These are phyloP conservation scores for Pseudohalonectria lignicola DNA, from an alignment of 2,329 filamentous ascomycete genomes.

Conservation along the genomic window DNA sequence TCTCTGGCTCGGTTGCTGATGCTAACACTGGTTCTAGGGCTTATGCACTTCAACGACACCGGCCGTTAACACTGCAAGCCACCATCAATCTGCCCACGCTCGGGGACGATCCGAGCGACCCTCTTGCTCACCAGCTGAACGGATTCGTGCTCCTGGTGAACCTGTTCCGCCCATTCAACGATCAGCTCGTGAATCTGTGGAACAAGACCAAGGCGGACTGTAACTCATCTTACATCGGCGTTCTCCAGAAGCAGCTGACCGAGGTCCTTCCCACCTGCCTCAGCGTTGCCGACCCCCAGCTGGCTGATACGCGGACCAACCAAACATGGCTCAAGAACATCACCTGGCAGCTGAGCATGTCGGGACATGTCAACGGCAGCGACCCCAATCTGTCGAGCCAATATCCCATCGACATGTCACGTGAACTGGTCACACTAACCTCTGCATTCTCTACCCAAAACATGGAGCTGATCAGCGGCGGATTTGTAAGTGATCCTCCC, in stretches of 20 bases:
- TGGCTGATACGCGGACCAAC: slow-evolving; percentile 44
- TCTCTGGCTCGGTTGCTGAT: neutral
- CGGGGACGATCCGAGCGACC: slow-evolving; percentile 48
- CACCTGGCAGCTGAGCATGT: slow-evolving; percentile 48
- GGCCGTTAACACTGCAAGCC: slow-evolving; percentile 59
- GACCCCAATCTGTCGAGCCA: slow-evolving; percentile 42
- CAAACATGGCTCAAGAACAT: slow-evolving; percentile 57
- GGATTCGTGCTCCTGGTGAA: slow-evolving; percentile 50
- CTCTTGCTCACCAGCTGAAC: slow-evolving; percentile 38
- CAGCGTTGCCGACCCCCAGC: slow-evolving; percentile 38
- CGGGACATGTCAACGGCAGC: slow-evolving; percentile 29
- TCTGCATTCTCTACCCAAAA: slow-evolving; percentile 60
- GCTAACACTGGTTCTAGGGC: slow-evolving; percentile 29
- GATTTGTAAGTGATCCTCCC: slow-evolving; percentile 58
- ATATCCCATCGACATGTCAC: slow-evolving; percentile 51
- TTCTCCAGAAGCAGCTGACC: slow-evolving; percentile 51
- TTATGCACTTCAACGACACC: slow-evolving; percentile 60
- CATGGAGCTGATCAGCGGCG: slow-evolving; percentile 65
- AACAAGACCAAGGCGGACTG: slow-evolving; percentile 51
- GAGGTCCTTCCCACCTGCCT: slow-evolving; percentile 42
- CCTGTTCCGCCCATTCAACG: slow-evolving; percentile 56
- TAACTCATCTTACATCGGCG: slow-evolving; percentile 42
- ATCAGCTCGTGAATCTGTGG: slow-evolving; percentile 53
- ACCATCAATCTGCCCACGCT: slow-evolving; percentile 55
- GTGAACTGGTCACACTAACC: slow-evolving; percentile 55